Conservation (phyloP, 805 yeast genomes). For the Starmerella roubikii region DNA sequence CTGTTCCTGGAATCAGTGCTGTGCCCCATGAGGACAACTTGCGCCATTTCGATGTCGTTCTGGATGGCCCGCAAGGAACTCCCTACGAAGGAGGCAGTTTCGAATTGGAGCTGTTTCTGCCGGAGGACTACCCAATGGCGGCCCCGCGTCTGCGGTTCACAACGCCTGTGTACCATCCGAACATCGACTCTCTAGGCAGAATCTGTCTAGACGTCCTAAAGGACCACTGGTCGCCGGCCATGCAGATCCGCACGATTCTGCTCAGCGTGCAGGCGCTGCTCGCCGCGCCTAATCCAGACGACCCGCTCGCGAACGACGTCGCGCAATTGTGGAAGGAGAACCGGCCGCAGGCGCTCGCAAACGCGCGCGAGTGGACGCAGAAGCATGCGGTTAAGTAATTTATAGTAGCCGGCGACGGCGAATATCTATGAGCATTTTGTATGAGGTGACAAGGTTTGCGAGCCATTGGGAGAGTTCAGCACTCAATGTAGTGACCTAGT, state of each 20-base stretch:
- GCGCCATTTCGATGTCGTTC: constrained; percentile 80
- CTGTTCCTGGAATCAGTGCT: constrained; percentile 92
- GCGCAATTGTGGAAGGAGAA: constrained; percentile 93
- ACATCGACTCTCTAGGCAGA: constrained; percentile 87
- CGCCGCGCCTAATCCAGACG: constrained; percentile 96
- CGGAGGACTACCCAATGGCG: constrained; percentile 97
- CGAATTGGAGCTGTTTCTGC: constrained; percentile 72
- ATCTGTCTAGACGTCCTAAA: constrained; percentile 91
- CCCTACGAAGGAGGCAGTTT: constrained; percentile 77
- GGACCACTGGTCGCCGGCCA: constrained; percentile 94
- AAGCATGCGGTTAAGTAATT: constrained; percentile 51
- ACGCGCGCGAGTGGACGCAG: constrained; percentile 65
- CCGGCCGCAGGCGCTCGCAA: constrained; percentile 63
- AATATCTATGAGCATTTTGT: no score
- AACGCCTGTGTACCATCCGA: constrained; percentile 91
- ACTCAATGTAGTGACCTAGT: no score
- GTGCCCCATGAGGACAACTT: constrained; percentile 87
- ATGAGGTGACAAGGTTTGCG: no score
- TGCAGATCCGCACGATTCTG: constrained; percentile 84
- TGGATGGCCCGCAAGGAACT: constrained; percentile 81
- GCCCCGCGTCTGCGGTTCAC: constrained; percentile 92
- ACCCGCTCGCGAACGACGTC: constrained; percentile 94
- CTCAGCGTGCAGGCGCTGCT: constrained; percentile 84
- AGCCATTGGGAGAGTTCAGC: no score
- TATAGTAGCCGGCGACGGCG: no score